Percentiles rank a stretch among this genome's conserved stretches.
These are phyloP conservation scores for Penstemon barbatus DNA, from an alignment of 257 asterid genomes.

Conservation along the genomic window DNA sequence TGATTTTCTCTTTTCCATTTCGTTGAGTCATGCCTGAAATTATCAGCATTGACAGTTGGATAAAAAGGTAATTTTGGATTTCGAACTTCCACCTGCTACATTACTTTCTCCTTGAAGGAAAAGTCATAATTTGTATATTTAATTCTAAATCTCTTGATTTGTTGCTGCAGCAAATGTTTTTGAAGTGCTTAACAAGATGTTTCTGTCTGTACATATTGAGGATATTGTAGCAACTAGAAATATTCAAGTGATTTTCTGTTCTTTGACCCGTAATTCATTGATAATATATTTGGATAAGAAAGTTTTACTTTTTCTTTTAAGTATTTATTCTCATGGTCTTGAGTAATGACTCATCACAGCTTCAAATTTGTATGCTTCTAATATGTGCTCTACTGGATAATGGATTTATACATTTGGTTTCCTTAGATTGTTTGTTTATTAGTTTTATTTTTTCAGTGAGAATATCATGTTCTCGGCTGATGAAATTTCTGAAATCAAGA, in stretches of 20 bases:
- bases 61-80: slow-evolving; percentile 2
- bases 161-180: neutral
- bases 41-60: slow-evolving; percentile 23
- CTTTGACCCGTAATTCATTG: slow-evolving; percentile 5
- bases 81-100: slow-evolving; percentile 22
- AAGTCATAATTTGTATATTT: slow-evolving; percentile 2
- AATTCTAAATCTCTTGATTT: neutral
- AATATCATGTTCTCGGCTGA: slow-evolving; percentile 65
- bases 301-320: slow-evolving; percentile 7
- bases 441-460: slow-evolving; percentile 53
- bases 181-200: neutral
- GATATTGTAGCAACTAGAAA: neutral
- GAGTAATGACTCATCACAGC: neutral
- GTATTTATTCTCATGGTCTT: slow-evolving; percentile 12
- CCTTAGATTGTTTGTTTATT: slow-evolving; percentile 10
- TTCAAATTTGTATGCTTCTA: slow-evolving; percentile 18
- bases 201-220: slow-evolving; percentile 15
- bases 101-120: slow-evolving; percentile 1
- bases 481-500: slow-evolving; percentile 82
- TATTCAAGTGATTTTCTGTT: neutral
- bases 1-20: slow-evolving; percentile 12
- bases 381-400: slow-evolving; percentile 15
- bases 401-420: slow-evolving; percentile 10
- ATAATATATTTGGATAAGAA: slow-evolving; percentile 8
- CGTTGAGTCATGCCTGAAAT: slow-evolving; percentile 3